Base-by-base conservation (phyloP, 208 protist genomes). In the Wallacemonas sp. region DNA sequence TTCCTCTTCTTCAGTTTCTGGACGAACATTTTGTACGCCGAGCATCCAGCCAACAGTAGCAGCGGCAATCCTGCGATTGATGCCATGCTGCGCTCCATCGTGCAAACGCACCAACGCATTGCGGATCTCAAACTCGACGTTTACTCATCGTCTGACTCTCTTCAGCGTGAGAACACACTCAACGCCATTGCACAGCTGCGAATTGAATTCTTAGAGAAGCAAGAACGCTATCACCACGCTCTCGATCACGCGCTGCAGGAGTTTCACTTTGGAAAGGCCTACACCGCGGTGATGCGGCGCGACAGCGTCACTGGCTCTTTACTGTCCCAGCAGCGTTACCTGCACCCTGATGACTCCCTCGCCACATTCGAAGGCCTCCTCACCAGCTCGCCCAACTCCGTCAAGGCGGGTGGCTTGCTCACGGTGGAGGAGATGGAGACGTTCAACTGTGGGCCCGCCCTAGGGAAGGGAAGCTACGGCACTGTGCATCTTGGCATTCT, bases 201-300 rank as follows among this genome's bases (percentile, higher is more conserved):
- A 9, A 79, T 85, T n/a, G 86, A 93, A 69, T 79, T 82, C 58
- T 39, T 90, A 55, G 82, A 89, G 62, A 89, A 90, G 56, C 82
- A 88, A 38, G 74, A 88, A 63, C 71, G 72, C 61, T 93, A 88
- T 70, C 75, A 74, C 70, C 75, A 77, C 49, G 82, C 82, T 59
- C 86, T 70, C 42, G 68, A 82, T 38, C 77, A 76, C 24, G 46
- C 75, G 38, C 74, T 89, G 62, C 66, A 65, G 19, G 54, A 62
- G 17, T 86, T 78, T 53, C 70, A 81, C 66, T 56, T 83, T 26
- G 71, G 72, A 38, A 47, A 54, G 17, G 22, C 46, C 12, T 44
- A 66, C 36, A 33, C 34, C 39, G 15, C 33, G 2, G 64, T 21
- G 19, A 77, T n/a, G 24, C 11, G 19, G 60, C 75, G 11, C n/a